Evolutionary conservation across 177 flowering plant genomes (phyloP).

Genomic region (Vitis hybrid): DNA sequence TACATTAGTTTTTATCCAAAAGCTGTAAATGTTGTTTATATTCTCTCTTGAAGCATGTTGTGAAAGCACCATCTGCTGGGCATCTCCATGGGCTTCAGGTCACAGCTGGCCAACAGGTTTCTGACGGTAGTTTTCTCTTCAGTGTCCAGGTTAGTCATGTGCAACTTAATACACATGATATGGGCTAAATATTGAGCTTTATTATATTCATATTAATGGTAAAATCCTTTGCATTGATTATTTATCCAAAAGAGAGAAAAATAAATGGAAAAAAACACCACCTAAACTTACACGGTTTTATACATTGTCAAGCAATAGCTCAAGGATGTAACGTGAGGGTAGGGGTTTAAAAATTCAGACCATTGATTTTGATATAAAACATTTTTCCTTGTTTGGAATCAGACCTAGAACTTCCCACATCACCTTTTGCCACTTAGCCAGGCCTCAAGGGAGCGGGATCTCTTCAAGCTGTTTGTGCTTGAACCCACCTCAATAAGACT

Average conservation of each 20-base stretch:
- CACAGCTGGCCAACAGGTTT: constrained; percentile 76
- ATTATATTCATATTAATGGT: not conserved
- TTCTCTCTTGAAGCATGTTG: constrained; percentile 65
- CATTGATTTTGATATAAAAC: too few species aligned
- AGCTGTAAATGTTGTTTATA: not conserved
- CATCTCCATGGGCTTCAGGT: constrained; percentile 63
- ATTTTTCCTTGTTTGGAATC: too few species aligned
- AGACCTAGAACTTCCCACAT: too few species aligned
- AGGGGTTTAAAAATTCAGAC: too few species aligned
- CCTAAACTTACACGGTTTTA: not conserved
- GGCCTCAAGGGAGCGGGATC: too few species aligned
- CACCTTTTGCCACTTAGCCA: too few species aligned
- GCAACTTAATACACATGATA: not conserved
- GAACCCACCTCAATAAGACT: too few species aligned
- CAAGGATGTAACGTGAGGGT: too few species aligned
- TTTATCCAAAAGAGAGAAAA: too few species aligned
- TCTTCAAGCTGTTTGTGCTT: too few species aligned
- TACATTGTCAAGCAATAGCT: not conserved
- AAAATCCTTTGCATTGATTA: not conserved
- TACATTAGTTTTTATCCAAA: not conserved
- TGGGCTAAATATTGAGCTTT: not conserved
- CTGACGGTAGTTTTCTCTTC: constrained; percentile 72
- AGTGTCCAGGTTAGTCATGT: constrained; percentile 57
- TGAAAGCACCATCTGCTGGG: constrained; percentile 82
- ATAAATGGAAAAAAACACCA: too few species aligned